A percentile compares a stretch with the other conserved stretches of the same genome.
These are phyloP conservation scores for Aspergillus uvarum DNA, from an alignment of 2,329 filamentous ascomycete genomes.

Conservation along the genomic window DNA sequence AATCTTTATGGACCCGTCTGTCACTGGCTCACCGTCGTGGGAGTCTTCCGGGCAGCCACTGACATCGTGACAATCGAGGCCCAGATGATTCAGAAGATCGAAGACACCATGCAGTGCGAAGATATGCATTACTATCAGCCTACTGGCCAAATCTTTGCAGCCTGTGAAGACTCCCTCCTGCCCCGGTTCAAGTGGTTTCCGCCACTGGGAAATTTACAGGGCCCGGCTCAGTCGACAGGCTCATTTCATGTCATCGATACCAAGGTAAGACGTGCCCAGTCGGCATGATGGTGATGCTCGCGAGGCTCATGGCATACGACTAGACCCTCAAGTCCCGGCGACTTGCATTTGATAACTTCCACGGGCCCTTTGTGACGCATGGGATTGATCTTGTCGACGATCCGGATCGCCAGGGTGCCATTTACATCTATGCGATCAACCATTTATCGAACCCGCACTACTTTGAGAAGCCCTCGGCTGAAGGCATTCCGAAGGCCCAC, in stretches of 20 bases:
- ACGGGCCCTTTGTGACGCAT: constrained; percentile 57
- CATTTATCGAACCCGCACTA: constrained; percentile 54
- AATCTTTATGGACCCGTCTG: constrained; percentile 19
- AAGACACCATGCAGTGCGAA: constrained; percentile 58
- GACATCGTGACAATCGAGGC: constrained; percentile 25
- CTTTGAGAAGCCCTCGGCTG: constrained; percentile 6
- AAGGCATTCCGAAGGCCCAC: constrained; percentile 41
- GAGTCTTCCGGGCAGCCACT: constrained; percentile 23
- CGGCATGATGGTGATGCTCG: not conserved
- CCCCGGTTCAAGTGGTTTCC: constrained; percentile 56
- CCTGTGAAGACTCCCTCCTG: constrained; percentile 51
- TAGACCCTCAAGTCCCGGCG: constrained; percentile 50
- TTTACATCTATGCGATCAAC: constrained; percentile 63
- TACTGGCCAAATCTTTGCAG: constrained; percentile 54
- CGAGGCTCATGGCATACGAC: not conserved
- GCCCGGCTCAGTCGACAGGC: constrained; percentile 32
- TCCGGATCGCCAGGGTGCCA: constrained; percentile 40
- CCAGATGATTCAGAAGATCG: constrained; percentile 45
- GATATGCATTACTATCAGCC: constrained; percentile 58
- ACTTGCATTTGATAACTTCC: constrained; percentile 53
- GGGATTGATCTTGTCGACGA: constrained; percentile 62
- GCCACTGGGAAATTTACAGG: constrained; percentile 43
- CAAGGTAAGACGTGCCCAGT: constrained; percentile 34
- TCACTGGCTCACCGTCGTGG: constrained; percentile 24
- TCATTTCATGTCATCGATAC: constrained; percentile 55